phyloP scores from a whole-genome alignment of 306 rosid species.

The Quercus robur region DNA sequence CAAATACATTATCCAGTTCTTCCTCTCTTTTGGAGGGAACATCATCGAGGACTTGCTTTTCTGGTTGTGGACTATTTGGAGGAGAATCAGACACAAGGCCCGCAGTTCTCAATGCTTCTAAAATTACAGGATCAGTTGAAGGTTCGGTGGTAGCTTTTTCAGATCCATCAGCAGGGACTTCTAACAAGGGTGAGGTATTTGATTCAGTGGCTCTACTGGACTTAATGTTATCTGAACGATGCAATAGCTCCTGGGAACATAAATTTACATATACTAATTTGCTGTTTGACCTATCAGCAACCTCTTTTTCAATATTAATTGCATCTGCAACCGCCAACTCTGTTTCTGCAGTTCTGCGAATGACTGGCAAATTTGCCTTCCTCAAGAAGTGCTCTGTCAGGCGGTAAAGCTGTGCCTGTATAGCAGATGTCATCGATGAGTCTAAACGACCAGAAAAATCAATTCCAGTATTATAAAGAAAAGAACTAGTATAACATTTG shows the following conservation, averaged over 20 bases:
- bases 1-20: slow-evolving; percentile 67
- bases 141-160: slow-evolving; percentile 38
- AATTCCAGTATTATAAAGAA: slow-evolving; percentile 2
- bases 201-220: slow-evolving; percentile 36
- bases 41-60: slow-evolving; percentile 37
- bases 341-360: slow-evolving; percentile 76
- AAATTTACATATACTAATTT: slow-evolving; percentile 84
- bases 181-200: slow-evolving; percentile 29
- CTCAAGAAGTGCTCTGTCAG: slow-evolving; percentile 80
- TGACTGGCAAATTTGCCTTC: slow-evolving; percentile 59
- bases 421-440: slow-evolving; percentile 7
- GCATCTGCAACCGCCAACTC: slow-evolving; percentile 98
- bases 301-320: slow-evolving; percentile 79
- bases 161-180: slow-evolving; percentile 32
- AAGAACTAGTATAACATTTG: not conserved
- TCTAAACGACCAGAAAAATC: slow-evolving; percentile 7
- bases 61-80: slow-evolving; percentile 62
- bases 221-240: slow-evolving; percentile 48
- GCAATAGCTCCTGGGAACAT: slow-evolving; percentile 77
- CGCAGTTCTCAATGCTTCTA: slow-evolving; percentile 82
- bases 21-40: slow-evolving; percentile 27
- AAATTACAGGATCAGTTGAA: slow-evolving; percentile 52
- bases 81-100: slow-evolving; percentile 92
- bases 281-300: slow-evolving; percentile 84
- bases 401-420: slow-evolving; percentile 85